Base-by-base conservation (phyloP, 1,139 yeast species). In the Zygosaccharomyces sapae region DNA sequence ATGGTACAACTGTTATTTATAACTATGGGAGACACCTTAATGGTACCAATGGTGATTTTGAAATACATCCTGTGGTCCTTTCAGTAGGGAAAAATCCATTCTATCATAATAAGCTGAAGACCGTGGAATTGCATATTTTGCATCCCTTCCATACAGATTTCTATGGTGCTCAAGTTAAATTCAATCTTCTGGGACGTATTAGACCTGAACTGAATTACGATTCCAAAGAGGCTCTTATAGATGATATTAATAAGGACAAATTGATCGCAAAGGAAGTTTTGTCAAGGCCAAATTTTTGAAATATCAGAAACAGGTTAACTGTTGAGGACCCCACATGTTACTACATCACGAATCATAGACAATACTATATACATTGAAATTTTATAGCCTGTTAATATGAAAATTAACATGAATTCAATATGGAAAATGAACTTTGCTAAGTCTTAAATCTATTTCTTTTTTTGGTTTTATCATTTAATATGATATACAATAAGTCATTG, bases 21-120 rank as follows among this genome's bases (percentile, higher is more conserved):
- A 83, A 82, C 54, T 79, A 80, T 61, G 97, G 97, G 0, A 57
- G 69, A 7, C 59, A 67, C 16, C 66, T 88, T 36, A 49, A 57
- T 1, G 62, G 56, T 0, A 75, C 73, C 10, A 56, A 49, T 24
- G 56, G 56, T n/a, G 78, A 76, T 41, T 58, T 71, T 16, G 69
- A 67, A 12, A 68, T 67, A 1, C 72, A 80, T 25, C 97, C 97
- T 0, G 88, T 89, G 84, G 97, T 90, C 19, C 84, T 90, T 87
- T 87, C 96, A 13, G 77, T 94, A 24, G 99, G 99, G 1, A 88
- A 89, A 87, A 94, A 92, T 63, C 98, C 98, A 13, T 92, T 84
- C 66, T 94, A 83, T 68, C 77, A 83, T 29, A 90, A 92, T 67
- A 52, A 57, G 4, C 52, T 51, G 44, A 76, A 79, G 52, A 83